Evolutionary conservation across 768 basidiomycete genomes (phyloP), one percentile per base, ranked within the genome.

Genomic region (Paxillus ammoniavirescens): DNA sequence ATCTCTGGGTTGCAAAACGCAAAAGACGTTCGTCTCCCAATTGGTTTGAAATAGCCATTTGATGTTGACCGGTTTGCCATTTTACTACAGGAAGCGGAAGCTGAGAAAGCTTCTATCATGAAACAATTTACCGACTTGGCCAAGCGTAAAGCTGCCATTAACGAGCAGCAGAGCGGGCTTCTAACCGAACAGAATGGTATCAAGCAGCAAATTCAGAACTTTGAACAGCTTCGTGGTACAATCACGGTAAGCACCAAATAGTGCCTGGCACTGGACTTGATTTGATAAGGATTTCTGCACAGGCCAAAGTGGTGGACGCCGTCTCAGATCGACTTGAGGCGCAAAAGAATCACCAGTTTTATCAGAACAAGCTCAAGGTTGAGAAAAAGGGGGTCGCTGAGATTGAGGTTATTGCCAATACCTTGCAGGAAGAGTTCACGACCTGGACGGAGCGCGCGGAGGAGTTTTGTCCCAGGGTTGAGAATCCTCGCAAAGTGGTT

Each of bases 361-460:
- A 76, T 51, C 65, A 73, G 21, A 65, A 69, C 8, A 91, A 88
- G 58, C 68, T 86, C 0, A 72, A 70, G 5, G 73, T 74, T 0
- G 84, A 87, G 58, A 69, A 75, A 56, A 67, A 63, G 43, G 74
- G 72, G 47, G 71, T 88, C 4, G 67, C 70, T 0, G 71, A 69
- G 0, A 71, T 77, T 1, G 74, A 88, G 52, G 75, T 67, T 7
- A 69, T 72, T 4, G 77, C 77, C 3, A 73, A 79, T 14, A 72
- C 79, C 10, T 65, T 89, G 15, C 74, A 87, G 60, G 67, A 77
- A 51, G 88, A 93, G 63, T 89, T 85, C 57, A 68, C 72, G 81
- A 75, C 74, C 21, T 92, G 89, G 88, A 82, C 82, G 2, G 72
- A 65, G 4, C 80, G 80, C 40, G 93, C 91, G 14, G 66, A 75